phyloP scores from a whole-genome alignment of 768 basidiomycete species.

The Kwoniella bestiolae region DNA sequence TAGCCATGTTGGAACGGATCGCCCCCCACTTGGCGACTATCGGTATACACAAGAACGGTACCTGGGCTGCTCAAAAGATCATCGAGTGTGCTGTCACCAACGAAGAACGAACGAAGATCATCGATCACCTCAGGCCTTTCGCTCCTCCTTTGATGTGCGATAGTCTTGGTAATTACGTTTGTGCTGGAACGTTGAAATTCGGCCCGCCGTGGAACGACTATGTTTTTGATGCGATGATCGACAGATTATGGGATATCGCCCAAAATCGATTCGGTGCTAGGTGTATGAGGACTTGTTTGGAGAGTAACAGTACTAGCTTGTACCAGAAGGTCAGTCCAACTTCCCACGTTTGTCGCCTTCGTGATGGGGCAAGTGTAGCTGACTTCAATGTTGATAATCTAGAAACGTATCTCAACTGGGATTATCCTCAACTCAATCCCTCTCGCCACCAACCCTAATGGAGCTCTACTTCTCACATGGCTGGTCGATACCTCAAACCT shows the following conservation, averaged over 20 bases:
- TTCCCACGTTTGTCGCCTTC: no score
- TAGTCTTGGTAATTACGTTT: slow-evolving; percentile 62
- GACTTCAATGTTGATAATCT: slow-evolving; percentile 3
- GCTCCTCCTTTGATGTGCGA: slow-evolving; percentile 91
- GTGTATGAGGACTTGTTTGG: slow-evolving; percentile 95
- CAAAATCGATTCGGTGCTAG: slow-evolving; percentile 97
- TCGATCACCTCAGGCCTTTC: slow-evolving; percentile 85
- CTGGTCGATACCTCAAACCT: slow-evolving; percentile 91
- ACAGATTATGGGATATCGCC: slow-evolving; percentile 96
- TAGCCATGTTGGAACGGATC: slow-evolving; percentile 91
- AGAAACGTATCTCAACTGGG: slow-evolving; percentile 89
- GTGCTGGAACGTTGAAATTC: slow-evolving; percentile 74
- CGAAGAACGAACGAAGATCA: slow-evolving; percentile 82
- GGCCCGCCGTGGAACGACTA: slow-evolving; percentile 88
- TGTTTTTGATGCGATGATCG: slow-evolving; percentile 96
- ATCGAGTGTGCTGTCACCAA: slow-evolving; percentile 89
- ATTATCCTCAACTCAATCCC: slow-evolving; percentile 97
- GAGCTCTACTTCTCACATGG: slow-evolving; percentile 94
- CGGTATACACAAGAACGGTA: slow-evolving; percentile 99
- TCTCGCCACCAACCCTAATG: slow-evolving; percentile 95
- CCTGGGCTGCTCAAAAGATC: slow-evolving; percentile 99
- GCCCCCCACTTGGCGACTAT: slow-evolving; percentile 94
- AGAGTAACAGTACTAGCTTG: slow-evolving; percentile 80
- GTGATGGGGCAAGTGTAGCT: no score
- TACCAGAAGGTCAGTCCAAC: slow-evolving; percentile 71